These are phyloP conservation scores for Nicotiana tomentosiformis DNA, from an alignment of 257 asterid species.

Conservation along the genomic window DNA sequence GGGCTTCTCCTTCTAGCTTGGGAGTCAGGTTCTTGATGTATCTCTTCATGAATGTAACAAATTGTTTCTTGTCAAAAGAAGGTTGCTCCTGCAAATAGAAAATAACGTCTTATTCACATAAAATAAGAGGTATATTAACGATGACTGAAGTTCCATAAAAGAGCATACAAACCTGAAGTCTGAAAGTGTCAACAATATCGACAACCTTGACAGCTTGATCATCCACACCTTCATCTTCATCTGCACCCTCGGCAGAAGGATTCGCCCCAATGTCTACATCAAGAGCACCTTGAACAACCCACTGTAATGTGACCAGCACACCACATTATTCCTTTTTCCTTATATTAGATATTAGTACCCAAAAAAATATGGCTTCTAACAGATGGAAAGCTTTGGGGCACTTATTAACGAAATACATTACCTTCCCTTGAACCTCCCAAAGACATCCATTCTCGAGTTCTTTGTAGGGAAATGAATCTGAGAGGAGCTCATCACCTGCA, in stretches of 20 bases:
- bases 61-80: slow-evolving; percentile 72
- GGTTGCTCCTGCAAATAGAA: slow-evolving; percentile 76
- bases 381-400: background rate
- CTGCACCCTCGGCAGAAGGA: slow-evolving; percentile 84
- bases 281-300: slow-evolving; percentile 66
- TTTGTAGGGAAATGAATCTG: slow-evolving; percentile 84
- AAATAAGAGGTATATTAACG: background rate
- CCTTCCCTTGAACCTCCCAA: slow-evolving; percentile 96
- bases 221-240: slow-evolving; percentile 77
- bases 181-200: slow-evolving; percentile 89
- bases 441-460: slow-evolving; percentile 63
- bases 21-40: slow-evolving; percentile 62
- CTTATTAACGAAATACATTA: slow-evolving; percentile 12
- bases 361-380: background rate
- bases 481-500: slow-evolving; percentile 89
- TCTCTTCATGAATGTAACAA: slow-evolving; percentile 52
- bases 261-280: slow-evolving; percentile 89
- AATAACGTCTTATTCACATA: background rate
- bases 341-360: background rate
- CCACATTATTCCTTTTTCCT: background rate
- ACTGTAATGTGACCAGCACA: slow-evolving; percentile 31
- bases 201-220: slow-evolving; percentile 63
- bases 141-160: background rate
- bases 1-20: slow-evolving; percentile 57
- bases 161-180: slow-evolving; percentile 51